These are phyloP conservation scores for Vaccinium darrowii DNA, from an alignment of 148 eudicot genomes.

Conservation along the genomic window DNA sequence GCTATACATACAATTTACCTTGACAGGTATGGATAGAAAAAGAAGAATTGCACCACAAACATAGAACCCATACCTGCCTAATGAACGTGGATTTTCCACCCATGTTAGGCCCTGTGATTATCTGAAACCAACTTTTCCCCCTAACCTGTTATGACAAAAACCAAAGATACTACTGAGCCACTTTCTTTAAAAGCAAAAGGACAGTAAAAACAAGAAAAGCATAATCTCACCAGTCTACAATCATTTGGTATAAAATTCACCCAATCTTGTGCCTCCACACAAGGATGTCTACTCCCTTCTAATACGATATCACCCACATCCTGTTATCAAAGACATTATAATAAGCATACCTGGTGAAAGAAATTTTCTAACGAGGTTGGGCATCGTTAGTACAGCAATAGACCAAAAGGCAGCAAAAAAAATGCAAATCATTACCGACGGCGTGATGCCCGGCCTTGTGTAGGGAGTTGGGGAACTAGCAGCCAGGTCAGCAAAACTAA, in stretches of 20 bases:
- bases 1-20: neutral
- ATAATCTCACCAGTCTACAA: conserved; percentile 79
- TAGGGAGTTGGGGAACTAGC: conserved; percentile 83
- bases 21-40: neutral
- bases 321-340: conserved; percentile 31
- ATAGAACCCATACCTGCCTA: conserved; percentile 63
- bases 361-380: neutral
- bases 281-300: conserved; percentile 98
- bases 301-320: conserved; percentile 82
- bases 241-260: conserved; percentile 98
- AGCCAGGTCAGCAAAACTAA: conserved; percentile 95
- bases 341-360: conserved; percentile 12
- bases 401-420: neutral
- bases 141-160: conserved; percentile 50
- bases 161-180: conserved; percentile 12
- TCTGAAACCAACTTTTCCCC: conserved; percentile 93
- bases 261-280: conserved; percentile 99
- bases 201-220: neutral
- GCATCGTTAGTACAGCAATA: neutral
- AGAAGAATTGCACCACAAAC: neutral
- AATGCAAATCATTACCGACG: conserved; percentile 52
- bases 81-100: conserved; percentile 98
- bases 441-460: conserved; percentile 80
- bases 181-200: conserved; percentile 3
- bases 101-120: conserved; percentile 99